Evolutionary conservation across 1,284 basidiomycete genomes (phyloP), one percentile per base, ranked within the genome.

Genomic region (Ganoderma resinaceum): DNA sequence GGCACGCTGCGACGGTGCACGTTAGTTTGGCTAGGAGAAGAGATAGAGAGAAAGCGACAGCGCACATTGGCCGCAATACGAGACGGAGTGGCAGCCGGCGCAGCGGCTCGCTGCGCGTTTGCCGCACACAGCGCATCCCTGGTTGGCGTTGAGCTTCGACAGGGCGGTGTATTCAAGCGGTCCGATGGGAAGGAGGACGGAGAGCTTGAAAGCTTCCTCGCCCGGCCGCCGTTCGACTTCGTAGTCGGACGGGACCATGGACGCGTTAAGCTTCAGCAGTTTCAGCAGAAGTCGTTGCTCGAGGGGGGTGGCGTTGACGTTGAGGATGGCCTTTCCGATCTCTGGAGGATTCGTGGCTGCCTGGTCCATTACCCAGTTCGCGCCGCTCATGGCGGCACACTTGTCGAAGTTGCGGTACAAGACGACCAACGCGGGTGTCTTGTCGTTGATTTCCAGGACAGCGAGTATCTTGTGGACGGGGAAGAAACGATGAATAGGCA

Each of bases 41-140:
- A 16, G 61, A n/a, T 38, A 38, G 43, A 12, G 33, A 18, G 18
- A 38, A 11, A n/a, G 11, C 20, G 6, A 26, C 2, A 38, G 20
- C n/a, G 26, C 52, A 81, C 80, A 78, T 66, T 70, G 69, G 26
- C 79, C 75, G 65, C 83, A 84, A 68, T 85, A 84, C 3, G 77
- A 70, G 7, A 78, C 80, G 0, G 79, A 76, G 23, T 81, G 75
- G 65, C 83, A 84, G 40, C 77, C 76, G 1, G 78, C 66, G 68
- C 84, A 84, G 46, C 79, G 76, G 42, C 74, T 81, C 4, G 67
- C 67, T 1, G 70, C 74, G 58, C 76, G 76, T 60, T 78, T 78
- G 1, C 83, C 82, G 62, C 83, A 84, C 0, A 83, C 69, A 7
- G 77, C 79, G 66, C 83, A 84, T 8, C 82, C 82, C 23, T 76